Conservation (phyloP, 805 yeast genomes). For the Metschnikowia chrysomelidarum region DNA sequence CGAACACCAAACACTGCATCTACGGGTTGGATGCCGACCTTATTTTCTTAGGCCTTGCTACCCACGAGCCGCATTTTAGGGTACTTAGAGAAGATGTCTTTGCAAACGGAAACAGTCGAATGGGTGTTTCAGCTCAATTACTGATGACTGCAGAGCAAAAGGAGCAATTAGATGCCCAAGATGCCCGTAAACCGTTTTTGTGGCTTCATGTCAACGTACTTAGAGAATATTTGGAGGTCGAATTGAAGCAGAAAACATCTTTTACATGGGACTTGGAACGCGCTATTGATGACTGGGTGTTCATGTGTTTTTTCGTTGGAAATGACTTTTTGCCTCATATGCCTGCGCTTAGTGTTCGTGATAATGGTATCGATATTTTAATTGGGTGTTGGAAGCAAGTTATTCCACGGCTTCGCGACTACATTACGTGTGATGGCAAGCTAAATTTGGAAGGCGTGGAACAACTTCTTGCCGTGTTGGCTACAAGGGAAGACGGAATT, state of each 20-base stretch:
- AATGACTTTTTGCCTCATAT: constrained; percentile 97
- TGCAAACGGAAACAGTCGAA: constrained; percentile 58
- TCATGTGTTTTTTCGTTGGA: constrained; percentile 98
- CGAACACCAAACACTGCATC: constrained; percentile 93
- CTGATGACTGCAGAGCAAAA: constrained; percentile 61
- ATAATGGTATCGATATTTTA: constrained; percentile 82
- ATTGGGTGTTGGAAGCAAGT: constrained; percentile 80
- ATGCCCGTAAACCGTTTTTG: constrained; percentile 75
- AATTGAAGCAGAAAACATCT: constrained; percentile 69
- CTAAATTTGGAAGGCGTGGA: constrained; percentile 78
- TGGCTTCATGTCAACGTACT: constrained; percentile 90
- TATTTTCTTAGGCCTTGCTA: constrained; percentile 91
- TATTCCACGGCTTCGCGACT: constrained; percentile 66
- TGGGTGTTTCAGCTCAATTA: constrained; percentile 48
- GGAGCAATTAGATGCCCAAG: constrained; percentile 38
- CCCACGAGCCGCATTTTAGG: constrained; percentile 96
- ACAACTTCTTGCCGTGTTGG: constrained; percentile 58
- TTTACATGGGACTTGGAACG: constrained; percentile 86
- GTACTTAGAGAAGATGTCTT: constrained; percentile 96
- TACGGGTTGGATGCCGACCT: constrained; percentile 98
- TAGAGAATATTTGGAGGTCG: constrained; percentile 84
- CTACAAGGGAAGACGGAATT: constrained; percentile 73
- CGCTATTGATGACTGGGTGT: constrained; percentile 98
- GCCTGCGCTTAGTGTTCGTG: constrained; percentile 92
- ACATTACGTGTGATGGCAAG: constrained; percentile 86